Evolutionary conservation across 805 yeast species (phyloP).

Genomic region (Candida loeiensis): DNA sequence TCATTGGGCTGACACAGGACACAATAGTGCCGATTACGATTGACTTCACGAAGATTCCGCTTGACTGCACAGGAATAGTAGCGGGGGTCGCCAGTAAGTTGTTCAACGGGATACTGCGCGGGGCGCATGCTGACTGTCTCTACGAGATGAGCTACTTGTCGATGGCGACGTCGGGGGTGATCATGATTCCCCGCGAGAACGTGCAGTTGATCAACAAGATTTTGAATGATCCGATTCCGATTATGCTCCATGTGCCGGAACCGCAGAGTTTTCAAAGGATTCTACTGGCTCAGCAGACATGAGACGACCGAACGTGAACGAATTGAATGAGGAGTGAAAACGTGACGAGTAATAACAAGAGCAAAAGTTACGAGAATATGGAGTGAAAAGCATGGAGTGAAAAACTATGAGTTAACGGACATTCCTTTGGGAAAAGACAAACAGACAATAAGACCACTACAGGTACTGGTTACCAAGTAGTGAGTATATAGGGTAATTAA

Average conservation of each 20-base stretch:
- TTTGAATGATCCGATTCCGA: slow-evolving; percentile 3
- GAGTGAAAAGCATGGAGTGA: neutral
- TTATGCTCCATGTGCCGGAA: neutral
- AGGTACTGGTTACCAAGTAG: too few relatives aligned
- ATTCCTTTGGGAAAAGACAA: too few relatives aligned
- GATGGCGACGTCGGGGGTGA: slow-evolving; percentile 57
- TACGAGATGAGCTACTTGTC: slow-evolving; percentile 58
- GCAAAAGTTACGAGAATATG: too few relatives aligned
- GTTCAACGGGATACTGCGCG: slow-evolving; percentile 25
- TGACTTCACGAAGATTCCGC: slow-evolving; percentile 51
- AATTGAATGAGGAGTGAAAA: too few relatives aligned
- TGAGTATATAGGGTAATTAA: too few relatives aligned
- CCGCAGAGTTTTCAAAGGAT: too few relatives aligned
- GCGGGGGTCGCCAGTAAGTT: slow-evolving; percentile 59
- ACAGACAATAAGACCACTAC: too few relatives aligned
- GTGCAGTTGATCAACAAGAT: slow-evolving; percentile 29
- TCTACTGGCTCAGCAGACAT: slow-evolving; percentile 1
- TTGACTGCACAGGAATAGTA: slow-evolving; percentile 62
- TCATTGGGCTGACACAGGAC: slow-evolving; percentile 58
- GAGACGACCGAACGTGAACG: too few relatives aligned
- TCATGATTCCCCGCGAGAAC: slow-evolving; percentile 55
- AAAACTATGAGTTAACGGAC: too few relatives aligned
- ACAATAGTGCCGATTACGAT: slow-evolving; percentile 53
- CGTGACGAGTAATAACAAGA: too few relatives aligned
- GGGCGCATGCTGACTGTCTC: slow-evolving; percentile 14